Evolutionary conservation across 106 monocot genomes (phyloP), one percentile per base, ranked within the genome.

Genomic region (Dioscorea zingiberensis): DNA sequence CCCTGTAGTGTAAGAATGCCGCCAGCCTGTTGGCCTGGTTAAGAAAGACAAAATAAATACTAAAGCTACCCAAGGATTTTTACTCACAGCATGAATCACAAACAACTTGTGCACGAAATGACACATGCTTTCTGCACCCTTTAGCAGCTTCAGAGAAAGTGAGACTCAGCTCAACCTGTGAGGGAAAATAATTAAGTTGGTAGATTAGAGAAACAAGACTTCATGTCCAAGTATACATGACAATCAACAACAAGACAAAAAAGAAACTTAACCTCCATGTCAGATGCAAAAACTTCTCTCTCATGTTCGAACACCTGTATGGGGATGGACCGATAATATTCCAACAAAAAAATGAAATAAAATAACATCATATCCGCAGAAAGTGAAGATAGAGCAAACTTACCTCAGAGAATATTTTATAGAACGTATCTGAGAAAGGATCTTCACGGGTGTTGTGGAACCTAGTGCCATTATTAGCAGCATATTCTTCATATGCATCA

Each of bases 401-500:
- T 54, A 98, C 98, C 92, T 98, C 86, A 48, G 98, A 86, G 53
- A 98, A 98, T 72, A 93, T 84, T 76, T 82, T 81, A 67, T 84
- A 93, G 71, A 98, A 98, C 56, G 83, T 55, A 64, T 71, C 61
- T 55, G 98, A 98, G 68, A 97, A 97, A 74, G 83, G 88, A 69
- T 83, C 83, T 29, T 74, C 58, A 66, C 71, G 51, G 51, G 59
- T 47, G 64, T 49, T 57, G 13, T 44, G 28, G 57, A 73, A 81
- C 62, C 66, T 65, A 55, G 38, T 53, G 12, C 54, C 73, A 48
- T 61, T 3, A 29, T 55, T 27, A 27, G 32, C 28, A 65, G 74
- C 53, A 58, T 25, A 18, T 4, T 63, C 60, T 18, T 68, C 61
- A 67, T 71, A 66, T 15, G 70, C 16, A 13, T 60, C 56, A 38